Percentiles rank a stretch among this genome's conserved stretches.
Conservation (phyloP, 23 red algal genomes). For the Gracilaria domingensis region DNA sequence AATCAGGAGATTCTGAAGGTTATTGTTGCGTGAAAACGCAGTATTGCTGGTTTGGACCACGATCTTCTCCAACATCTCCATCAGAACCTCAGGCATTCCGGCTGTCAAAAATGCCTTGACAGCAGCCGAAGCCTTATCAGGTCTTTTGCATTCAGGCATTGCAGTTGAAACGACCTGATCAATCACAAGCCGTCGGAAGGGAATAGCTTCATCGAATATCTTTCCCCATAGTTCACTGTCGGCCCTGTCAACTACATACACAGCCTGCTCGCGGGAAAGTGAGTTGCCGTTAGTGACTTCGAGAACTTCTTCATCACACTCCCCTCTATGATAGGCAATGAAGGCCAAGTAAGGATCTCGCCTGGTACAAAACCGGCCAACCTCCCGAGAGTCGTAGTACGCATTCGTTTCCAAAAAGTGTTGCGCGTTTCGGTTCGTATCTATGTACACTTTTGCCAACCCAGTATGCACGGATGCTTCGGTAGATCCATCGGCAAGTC, state of each 20-base stretch:
- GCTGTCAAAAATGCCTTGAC: constrained; percentile 95
- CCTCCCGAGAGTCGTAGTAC: constrained; percentile 90
- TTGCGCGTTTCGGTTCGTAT: constrained; percentile 89
- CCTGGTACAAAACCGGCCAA: constrained; percentile 93
- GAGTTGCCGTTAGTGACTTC: constrained; percentile 88
- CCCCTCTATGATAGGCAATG: constrained; percentile 89
- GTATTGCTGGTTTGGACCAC: constrained; percentile 88
- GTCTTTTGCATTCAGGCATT: constrained; percentile 78
- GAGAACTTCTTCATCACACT: constrained; percentile 95
- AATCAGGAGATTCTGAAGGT: constrained; percentile 97
- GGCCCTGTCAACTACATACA: constrained; percentile 89
- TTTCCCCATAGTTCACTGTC: constrained; percentile 87
- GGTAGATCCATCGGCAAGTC: constrained; percentile 90
- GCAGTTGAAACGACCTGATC: constrained; percentile 90
- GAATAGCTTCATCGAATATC: constrained; percentile 83
- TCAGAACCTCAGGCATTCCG: constrained; percentile 91
- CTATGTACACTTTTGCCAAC: constrained; percentile 93
- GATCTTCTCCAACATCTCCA: constrained; percentile 98
- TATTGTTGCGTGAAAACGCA: constrained; percentile 92
- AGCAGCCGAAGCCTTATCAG: constrained; percentile 90
- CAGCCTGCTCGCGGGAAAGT: constrained; percentile 93
- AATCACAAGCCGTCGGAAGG: constrained; percentile 84
- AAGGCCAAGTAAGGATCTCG: constrained; percentile 91
- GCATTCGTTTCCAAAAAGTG: constrained; percentile 99
- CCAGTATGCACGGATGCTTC: constrained; percentile 94